Conservation (phyloP, 345 rosid species). For the Laguncularia racemosa region DNA sequence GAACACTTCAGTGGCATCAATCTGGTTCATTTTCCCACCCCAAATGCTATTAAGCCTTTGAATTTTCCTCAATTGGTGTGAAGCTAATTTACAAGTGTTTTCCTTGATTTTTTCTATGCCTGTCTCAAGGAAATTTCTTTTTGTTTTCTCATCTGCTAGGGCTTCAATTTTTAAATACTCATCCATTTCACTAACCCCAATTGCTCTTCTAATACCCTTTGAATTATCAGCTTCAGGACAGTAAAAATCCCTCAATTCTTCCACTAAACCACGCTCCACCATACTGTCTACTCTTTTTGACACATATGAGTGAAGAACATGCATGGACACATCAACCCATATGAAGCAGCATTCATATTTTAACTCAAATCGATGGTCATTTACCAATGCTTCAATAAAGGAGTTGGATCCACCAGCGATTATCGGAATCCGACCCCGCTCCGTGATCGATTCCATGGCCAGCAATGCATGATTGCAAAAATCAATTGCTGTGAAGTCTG, state of each 20-base stretch:
- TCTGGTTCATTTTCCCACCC: slow-evolving; percentile 7
- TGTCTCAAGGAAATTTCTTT: background rate
- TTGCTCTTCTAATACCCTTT: slow-evolving; percentile 23
- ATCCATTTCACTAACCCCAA: slow-evolving; percentile 30
- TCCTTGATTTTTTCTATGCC: slow-evolving; percentile 10
- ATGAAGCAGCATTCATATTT: slow-evolving; percentile 19
- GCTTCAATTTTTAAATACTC: slow-evolving; percentile 1
- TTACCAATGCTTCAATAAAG: slow-evolving; percentile 19
- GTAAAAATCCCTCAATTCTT: slow-evolving; percentile 19
- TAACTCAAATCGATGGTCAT: slow-evolving; percentile 9
- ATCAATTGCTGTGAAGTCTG: slow-evolving; percentile 17
- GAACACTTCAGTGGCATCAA: slow-evolving; percentile 10
- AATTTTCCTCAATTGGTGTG: slow-evolving; percentile 12
- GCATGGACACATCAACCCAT: slow-evolving; percentile 26
- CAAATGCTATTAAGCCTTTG: background rate
- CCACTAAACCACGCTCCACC: slow-evolving; percentile 21
- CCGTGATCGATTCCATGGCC: slow-evolving; percentile 9
- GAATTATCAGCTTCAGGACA: slow-evolving; percentile 14
- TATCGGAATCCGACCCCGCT: slow-evolving; percentile 16
- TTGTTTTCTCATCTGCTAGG: background rate
- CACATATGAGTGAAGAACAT: slow-evolving; percentile 16
- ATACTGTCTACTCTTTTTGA: slow-evolving; percentile 23
- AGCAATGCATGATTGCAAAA: slow-evolving; percentile 13
- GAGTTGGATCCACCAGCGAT: slow-evolving; percentile 30
- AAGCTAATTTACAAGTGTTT: slow-evolving; percentile 10